Base-by-base conservation (phyloP, 495 filamentous ascomycete species). In the Xylaria intraflava region DNA sequence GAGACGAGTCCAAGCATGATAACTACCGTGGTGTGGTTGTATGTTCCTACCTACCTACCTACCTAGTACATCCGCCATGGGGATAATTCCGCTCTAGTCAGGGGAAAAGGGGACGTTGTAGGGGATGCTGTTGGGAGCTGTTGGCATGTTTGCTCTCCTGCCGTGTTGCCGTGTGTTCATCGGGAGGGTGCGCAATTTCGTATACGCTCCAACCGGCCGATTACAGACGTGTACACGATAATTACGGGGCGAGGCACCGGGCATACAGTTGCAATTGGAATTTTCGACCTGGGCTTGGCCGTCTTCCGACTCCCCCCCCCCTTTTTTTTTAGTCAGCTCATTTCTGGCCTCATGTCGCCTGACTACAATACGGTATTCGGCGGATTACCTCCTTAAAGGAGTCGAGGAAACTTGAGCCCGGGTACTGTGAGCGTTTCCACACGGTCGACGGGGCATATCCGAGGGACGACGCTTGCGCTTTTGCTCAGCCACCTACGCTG, bases 261-360 rank as follows among this genome's bases (percentile, higher is more conserved):
- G 36, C 42, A 26, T 35, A 46, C 51, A 19, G 51, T 46, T 35
- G 42, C 42, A 45, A 40, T 44, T 38, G 36, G 20, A 8, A 33
- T 23, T 14, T 23, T 53, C 3, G 35, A 19, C 27, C 26, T 44
- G 22, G 51, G 35, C 35, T 17, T 38, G 35, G 35, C 35, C 35
- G 14, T 17, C 35, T 17, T 38, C 35, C 3, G n/a, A n/a, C n/a
- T n/a, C n/a, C 6, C 23, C 41, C 30, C 51, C 35, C 26, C 43
- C 26, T 46, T 31, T 31, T 46, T 31, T 19, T 36, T 22, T 40
- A 17, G 51, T 53, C 51, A 53, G 51, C 51, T 53, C 51, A 46
- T 46, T 27, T 46, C 42, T 53, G 51, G 51, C 33, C 51, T 46
- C 31, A 46, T 31, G n/a, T 53, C 51, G 29, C 30, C 51, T 53